Base-by-base conservation (phyloP, 2,329 filamentous ascomycete genomes). In the Fusarium humuli region DNA sequence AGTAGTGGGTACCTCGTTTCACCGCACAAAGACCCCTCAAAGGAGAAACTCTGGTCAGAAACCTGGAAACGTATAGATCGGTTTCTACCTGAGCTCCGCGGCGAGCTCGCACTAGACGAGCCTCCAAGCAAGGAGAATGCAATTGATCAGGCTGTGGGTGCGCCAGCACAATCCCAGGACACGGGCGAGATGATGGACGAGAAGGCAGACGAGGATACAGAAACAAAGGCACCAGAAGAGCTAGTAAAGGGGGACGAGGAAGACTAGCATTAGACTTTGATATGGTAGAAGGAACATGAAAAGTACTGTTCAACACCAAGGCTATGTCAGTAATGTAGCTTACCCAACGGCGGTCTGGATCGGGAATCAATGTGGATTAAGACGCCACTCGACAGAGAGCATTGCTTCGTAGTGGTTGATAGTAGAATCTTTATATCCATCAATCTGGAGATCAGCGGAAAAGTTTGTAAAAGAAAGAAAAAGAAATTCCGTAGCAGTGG, bases 1-100 rank as follows among this genome's bases (percentile, higher is more conserved):
- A 96, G 91, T 78, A 94, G 92, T 53, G 94, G 92, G 37, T 94
- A 93, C 75, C 87, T 99, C 7, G 90, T 93, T 0, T 87, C 92
- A 2, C 93, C 93, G 14, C 84, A 81, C 69, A 80, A 86, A 72
- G 86, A 90, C 67, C 77, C 84, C 3, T 82, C 81, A 7, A 86
- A 87, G 73, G 85, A 85, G 77, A 84, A 83, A 75, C 81, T 90
- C 20, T 91, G 84, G 88, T 82, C 79, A 16, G 89, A 91, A 78
- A 90, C 85, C 6, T 90, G 86, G 88, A 90, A 90, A 76, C 83
- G 88, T 32, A 88, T 91, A 64, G 88, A 91, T 73, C 83, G 89
- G 14, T 91, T 91, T 77, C 72, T 91, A 55, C 89, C 89, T 0
- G 88, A 90, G 54, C 75, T 91, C 53, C 83, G 84, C 54, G 84